These are phyloP conservation scores for Rhytidiadelphus loreus DNA, from an alignment of 225 moss, liverwort and hornwort genomes.

Conservation along the genomic window DNA sequence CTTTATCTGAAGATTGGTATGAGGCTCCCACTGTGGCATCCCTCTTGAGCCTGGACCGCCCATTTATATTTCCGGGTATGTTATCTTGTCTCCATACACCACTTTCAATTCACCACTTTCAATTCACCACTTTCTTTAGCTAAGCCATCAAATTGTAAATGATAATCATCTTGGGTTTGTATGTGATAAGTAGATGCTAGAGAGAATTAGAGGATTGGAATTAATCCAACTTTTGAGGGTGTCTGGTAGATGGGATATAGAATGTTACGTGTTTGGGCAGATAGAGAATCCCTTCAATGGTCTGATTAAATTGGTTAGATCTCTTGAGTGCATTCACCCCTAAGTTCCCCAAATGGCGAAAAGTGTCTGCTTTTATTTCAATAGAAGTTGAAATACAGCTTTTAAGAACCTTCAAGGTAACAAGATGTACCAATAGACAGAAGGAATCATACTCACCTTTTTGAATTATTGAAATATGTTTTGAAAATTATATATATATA, in stretches of 20 bases:
- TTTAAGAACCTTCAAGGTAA: not conserved
- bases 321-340: not conserved
- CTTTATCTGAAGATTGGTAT: slow-evolving; percentile 77
- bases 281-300: not conserved
- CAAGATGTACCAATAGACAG: not conserved
- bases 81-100: not conserved
- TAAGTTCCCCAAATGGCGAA: not conserved
- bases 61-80: slow-evolving; percentile 91
- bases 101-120: not conserved
- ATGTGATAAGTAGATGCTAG: not conserved
- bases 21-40: slow-evolving; percentile 71
- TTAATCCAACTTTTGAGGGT: not conserved
- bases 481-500: not conserved
- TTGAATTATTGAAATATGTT: not conserved
- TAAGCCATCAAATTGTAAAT: not conserved
- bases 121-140: not conserved
- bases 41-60: slow-evolving; percentile 66
- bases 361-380: not conserved
- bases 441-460: not conserved
- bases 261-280: not conserved
- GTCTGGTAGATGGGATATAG: not conserved
- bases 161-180: not conserved
- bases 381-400: not conserved
- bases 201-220: not conserved
- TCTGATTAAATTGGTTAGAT: not conserved